These are phyloP conservation scores for Aspergillus sp. DNA, from an alignment of 2,329 filamentous ascomycete species.

Conservation along the genomic window DNA sequence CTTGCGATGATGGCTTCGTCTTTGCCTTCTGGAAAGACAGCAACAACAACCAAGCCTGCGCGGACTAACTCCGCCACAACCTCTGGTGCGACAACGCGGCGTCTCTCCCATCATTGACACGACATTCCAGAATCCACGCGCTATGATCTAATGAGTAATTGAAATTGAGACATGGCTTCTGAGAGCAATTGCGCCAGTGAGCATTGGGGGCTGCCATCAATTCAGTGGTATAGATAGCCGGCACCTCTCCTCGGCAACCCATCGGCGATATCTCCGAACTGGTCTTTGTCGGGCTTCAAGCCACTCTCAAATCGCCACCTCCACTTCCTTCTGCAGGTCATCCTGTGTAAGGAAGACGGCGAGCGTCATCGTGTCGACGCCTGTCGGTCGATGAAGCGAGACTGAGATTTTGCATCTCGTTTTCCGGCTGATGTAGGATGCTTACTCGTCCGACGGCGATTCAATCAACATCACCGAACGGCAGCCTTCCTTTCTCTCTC, in stretches of 20 bases:
- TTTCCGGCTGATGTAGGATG: neutral
- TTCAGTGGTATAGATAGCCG: neutral
- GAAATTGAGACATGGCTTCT: neutral
- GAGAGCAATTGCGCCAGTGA: neutral
- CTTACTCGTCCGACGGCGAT: neutral
- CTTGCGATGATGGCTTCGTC: neutral
- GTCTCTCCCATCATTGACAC: neutral
- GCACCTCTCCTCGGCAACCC: neutral
- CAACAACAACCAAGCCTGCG: neutral
- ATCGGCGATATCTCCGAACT: constrained; percentile 11
- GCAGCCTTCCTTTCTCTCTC: neutral
- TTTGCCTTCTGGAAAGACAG: neutral
- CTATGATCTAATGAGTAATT: neutral
- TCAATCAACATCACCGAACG: neutral
- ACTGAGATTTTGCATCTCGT: neutral
- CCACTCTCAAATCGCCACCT: neutral
- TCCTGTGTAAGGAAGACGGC: neutral
- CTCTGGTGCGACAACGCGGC: neutral
- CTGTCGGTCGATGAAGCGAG: neutral
- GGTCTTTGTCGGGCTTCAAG: constrained; percentile 1
- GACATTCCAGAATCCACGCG: neutral
- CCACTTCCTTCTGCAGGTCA: neutral
- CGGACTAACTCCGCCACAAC: constrained; percentile 2
- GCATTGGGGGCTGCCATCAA: neutral
- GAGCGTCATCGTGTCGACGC: neutral